Base-by-base conservation (phyloP, 2,329 filamentous ascomycete genomes). In the Microcyclosporella mali region DNA sequence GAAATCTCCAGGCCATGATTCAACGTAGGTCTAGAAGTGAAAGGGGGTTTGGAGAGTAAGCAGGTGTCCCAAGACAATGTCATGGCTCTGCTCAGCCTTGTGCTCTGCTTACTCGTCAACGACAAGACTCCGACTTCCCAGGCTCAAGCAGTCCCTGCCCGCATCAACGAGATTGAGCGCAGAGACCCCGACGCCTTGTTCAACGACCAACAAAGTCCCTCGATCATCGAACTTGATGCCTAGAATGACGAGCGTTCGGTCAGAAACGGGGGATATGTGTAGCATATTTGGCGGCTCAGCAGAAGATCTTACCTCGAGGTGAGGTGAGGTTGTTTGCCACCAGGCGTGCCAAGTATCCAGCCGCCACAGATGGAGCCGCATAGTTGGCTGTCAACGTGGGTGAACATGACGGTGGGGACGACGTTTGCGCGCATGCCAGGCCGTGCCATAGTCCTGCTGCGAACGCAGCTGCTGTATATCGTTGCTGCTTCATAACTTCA, bases 1-100 rank as follows among this genome's bases (percentile, higher is more conserved):
- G 70, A 72, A 12, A 74, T 52, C 32, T 51, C 51, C 35, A 77
- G 69, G 21, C 74, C 74, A 52, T 77, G 74, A 47, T 77, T 78
- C 21, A 73, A 53, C 57, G 67, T 43, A 9, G 41, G 41, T n/a
- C n/a, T n/a, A n/a, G n/a, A n/a, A n/a, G n/a, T n/a, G n/a, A n/a
- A n/a, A n/a, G n/a, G n/a, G n/a, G n/a, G n/a, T n/a, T n/a, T n/a
- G n/a, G n/a, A n/a, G n/a, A n/a, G n/a, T n/a, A n/a, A n/a, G n/a
- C n/a, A n/a, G n/a, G n/a, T n/a, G n/a, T n/a, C n/a, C n/a, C n/a
- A n/a, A n/a, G n/a, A n/a, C 21, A 25, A 25, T 25, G 21, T 9
- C 21, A 25, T 25, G 21, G 9, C 9, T 25, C 21, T 6, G 21
- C 21, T 4, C 4, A 25, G 21, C 6, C 31, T n/a, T n/a, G n/a